Evolutionary conservation across 2,329 filamentous ascomycete genomes (phyloP).

Genomic region (Calonectria leucothoes): DNA sequence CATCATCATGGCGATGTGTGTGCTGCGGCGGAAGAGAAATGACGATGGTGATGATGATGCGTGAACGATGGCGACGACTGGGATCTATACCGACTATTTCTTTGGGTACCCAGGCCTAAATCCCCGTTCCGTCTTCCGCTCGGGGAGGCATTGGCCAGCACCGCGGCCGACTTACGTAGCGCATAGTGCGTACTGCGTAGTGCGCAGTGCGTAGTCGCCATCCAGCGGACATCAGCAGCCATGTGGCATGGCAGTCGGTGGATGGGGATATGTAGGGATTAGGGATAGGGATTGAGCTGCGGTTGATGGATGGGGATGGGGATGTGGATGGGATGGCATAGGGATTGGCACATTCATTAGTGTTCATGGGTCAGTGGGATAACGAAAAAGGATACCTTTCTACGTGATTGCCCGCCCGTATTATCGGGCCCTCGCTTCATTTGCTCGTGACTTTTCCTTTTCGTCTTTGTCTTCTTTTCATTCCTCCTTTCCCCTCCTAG

Average conservation of each 20-base stretch:
- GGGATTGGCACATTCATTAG: constrained; percentile 16
- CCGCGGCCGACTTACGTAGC: constrained; percentile 14
- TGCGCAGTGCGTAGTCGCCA: constrained; percentile 4
- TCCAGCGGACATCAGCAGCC: neutral
- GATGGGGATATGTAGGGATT: constrained; percentile 32
- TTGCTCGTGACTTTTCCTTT: constrained; percentile 12
- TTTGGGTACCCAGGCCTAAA: constrained; percentile 9
- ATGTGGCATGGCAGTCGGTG: constrained; percentile 32
- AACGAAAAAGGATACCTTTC: neutral
- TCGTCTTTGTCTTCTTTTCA: constrained; percentile 11
- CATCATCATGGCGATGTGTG: constrained; percentile 18
- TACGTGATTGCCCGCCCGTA: constrained; percentile 11
- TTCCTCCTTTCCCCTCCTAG: neutral
- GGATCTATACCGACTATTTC: constrained; percentile 9
- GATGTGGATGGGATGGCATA: constrained; percentile 22
- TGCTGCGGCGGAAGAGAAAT: neutral
- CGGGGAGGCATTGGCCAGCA: neutral
- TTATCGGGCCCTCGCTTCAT: constrained; percentile 21
- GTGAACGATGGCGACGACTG: neutral
- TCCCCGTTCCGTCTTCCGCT: neutral
- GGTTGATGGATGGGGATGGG: constrained; percentile 22
- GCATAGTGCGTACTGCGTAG: neutral
- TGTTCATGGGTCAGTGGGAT: constrained; percentile 8
- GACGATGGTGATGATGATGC: neutral
- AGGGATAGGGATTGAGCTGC: constrained; percentile 34